Base-by-base conservation (phyloP, 2,329 filamentous ascomycete species). In the Cordyceps javanica region DNA sequence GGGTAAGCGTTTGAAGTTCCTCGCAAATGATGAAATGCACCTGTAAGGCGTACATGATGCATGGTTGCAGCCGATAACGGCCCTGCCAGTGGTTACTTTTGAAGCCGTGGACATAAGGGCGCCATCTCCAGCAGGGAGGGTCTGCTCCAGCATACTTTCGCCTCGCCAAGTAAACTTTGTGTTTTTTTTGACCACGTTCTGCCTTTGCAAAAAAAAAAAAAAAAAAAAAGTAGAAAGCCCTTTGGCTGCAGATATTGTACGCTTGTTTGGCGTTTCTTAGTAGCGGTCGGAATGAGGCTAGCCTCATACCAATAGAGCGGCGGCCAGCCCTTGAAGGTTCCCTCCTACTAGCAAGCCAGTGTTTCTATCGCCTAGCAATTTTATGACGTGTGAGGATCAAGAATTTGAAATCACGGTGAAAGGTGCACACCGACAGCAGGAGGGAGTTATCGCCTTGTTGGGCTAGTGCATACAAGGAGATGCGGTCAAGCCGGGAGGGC, bases 1-100 rank as follows among this genome's bases (percentile, higher is more conserved):
- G 3, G 72, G 72, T 10, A 74, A 63, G 32, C 64, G 66, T 48
- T 60, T 53, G 53, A 72, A 71, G 58, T 55, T 62, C 46, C 62
- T 62, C 49, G 41, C 50, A 32, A 59, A 14, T 8, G 39, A 34
- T 3, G 38, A 45, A 26, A 8, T 26, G 36, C 13, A 36, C 21
- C 7, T 9, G 13, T 16, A 13, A 8, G 55, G 11, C 16, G 38
- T 13, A 3, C 11, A 19, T 5, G 28, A 45, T 7, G 16, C 16
- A 26, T 8, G 28, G 1, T 9, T 19, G 28, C 16, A 3, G 16
- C 10, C 10, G 21, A 34, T 7, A 13, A 28, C 10, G 21, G 39
- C 26, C 10, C 11, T 19, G 6, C 19, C 16, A 44, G 42, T 30
- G 30, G 53, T 23, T 19, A 10, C 23, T 21, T 23, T 4, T 30